Percentiles rank a stretch among this genome's conserved stretches.
Evolutionary conservation across 164 flowering plant genomes (phyloP).

Genomic region (Akebia trifoliata): DNA sequence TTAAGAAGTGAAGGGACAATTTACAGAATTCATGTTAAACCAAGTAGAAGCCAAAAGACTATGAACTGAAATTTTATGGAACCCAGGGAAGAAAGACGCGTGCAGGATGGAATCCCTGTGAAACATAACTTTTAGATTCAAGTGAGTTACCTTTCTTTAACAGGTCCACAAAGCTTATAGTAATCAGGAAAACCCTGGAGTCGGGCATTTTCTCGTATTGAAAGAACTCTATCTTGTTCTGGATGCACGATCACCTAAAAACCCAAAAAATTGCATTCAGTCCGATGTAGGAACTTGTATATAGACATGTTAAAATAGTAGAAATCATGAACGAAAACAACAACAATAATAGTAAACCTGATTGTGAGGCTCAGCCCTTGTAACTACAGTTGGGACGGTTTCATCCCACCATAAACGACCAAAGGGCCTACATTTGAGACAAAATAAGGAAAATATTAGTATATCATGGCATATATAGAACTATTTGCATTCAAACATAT

Average conservation of each 20-base stretch:
- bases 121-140: too few relatives aligned
- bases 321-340: background rate
- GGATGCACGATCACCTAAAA: constrained; percentile 70
- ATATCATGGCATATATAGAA: background rate
- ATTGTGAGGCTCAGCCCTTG: constrained; percentile 91
- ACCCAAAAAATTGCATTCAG: too few relatives aligned
- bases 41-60: too few relatives aligned
- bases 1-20: too few relatives aligned
- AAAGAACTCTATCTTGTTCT: constrained; percentile 67
- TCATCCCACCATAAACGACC: constrained; percentile 86
- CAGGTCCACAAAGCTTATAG: constrained; percentile 54
- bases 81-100: too few relatives aligned
- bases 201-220: constrained; percentile 82
- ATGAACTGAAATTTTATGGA: too few relatives aligned
- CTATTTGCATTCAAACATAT: too few relatives aligned
- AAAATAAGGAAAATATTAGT: background rate
- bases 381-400: constrained; percentile 80
- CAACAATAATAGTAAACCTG: constrained; percentile 36
- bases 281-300: too few relatives aligned
- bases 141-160: constrained; percentile 64
- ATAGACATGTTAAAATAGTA: too few relatives aligned
- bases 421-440: constrained; percentile 51
- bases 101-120: too few relatives aligned
- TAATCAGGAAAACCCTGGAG: constrained; percentile 80
- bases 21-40: too few relatives aligned